phyloP scores from a whole-genome alignment of 306 rosid species.

The Psophocarpus tetragonolobus region DNA sequence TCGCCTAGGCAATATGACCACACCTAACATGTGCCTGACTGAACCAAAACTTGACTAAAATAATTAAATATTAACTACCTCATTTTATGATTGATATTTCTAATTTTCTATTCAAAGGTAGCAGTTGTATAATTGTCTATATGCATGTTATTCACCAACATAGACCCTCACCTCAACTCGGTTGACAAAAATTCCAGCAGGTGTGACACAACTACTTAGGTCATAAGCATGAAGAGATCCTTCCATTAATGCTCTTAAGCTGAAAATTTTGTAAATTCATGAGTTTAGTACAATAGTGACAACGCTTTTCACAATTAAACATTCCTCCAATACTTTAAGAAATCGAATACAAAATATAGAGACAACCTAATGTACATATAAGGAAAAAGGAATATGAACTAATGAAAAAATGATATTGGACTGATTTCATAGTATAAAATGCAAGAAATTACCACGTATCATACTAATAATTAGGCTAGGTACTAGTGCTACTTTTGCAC shows the following conservation, averaged over 20 bases:
- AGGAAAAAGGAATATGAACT: background rate
- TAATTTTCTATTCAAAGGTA: conserved; percentile 14
- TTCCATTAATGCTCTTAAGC: conserved; percentile 90
- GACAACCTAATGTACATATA: background rate
- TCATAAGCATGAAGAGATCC: conserved; percentile 86
- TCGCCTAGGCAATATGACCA: background rate
- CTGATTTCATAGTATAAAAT: background rate
- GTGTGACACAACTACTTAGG: conserved; percentile 68
- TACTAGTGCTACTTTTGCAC: background rate
- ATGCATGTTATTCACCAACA: background rate
- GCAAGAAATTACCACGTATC: conserved; percentile 6
- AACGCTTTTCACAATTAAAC: background rate
- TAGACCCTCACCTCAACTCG: conserved; percentile 78
- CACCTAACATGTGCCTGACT: background rate
- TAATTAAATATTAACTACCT: background rate
- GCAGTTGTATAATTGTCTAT: conserved; percentile 24
- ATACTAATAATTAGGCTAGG: conserved; percentile 9
- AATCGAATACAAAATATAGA: conserved; percentile 18
- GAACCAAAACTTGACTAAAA: background rate
- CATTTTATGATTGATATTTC: background rate
- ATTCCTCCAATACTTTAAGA: background rate
- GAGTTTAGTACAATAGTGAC: background rate
- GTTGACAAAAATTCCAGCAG: conserved; percentile 86
- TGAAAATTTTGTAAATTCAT: conserved; percentile 38
- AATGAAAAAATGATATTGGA: background rate